Evolutionary conservation across 2,329 filamentous ascomycete species (phyloP), one percentile per base, ranked within the genome.

Genomic region (Ascochyta rabiei): DNA sequence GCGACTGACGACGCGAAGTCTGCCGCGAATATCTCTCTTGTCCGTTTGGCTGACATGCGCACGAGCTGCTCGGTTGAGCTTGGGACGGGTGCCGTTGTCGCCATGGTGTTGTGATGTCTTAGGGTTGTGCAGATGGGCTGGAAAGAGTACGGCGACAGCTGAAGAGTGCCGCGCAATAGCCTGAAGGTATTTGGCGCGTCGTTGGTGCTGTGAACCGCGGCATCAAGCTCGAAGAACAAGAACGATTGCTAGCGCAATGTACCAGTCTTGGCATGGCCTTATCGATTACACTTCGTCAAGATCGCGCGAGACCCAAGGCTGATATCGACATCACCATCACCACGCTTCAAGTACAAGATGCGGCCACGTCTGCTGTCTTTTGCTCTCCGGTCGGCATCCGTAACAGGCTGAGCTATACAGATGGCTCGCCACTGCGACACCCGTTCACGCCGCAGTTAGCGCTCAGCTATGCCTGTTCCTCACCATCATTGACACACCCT

Each of bases 1-100:
- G 76, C 76, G 16, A 70, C 67, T 1, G 73, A 60, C 8, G 78
- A 77, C 9, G 75, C 81, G 57, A 81, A 82, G 62, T 83, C 81
- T 64, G 80, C 76, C 44, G 78, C 80, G 59, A 84, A 84, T 57
- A 83, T 75, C 58, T 82, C 80, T 60, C 82, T 75, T 48, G 81
- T 84, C 40, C 81, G 77, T 66, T 84, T 84, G 43, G 80, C 79
- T 16, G 81, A 83, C 46, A 69, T 72, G 46, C 76, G 76, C 21
- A 77, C 66, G 5, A 68, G 62, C 44, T 69, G 61, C 48, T 71
- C 67, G 13, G 60, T 61, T 9, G 62, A 64, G 55, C 56, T 67
- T 34, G 58, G 45, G 31, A 54, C 54, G 21, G 64, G 54, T 53
- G 65, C 58, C 2, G 58, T 60, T 26, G 63, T 56, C 37, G 66